These are phyloP conservation scores for Petunia axillaris DNA, from an alignment of 257 asterid species.

Conservation along the genomic window DNA sequence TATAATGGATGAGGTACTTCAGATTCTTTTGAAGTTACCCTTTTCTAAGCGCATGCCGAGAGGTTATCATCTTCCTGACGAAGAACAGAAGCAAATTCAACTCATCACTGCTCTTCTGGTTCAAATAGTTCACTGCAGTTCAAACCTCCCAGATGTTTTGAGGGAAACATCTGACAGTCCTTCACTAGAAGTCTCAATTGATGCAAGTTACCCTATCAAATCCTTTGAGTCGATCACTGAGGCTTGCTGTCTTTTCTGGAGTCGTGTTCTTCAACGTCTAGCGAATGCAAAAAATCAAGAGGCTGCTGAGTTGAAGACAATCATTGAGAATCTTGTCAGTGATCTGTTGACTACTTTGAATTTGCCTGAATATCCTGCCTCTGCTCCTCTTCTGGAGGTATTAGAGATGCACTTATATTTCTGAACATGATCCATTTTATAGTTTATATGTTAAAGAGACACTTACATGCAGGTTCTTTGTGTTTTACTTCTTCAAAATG, in stretches of 20 bases:
- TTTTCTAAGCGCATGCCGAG: slow-evolving; percentile 84
- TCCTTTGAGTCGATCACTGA: slow-evolving; percentile 91
- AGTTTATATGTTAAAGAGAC: slow-evolving; percentile 39
- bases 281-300: slow-evolving; percentile 86
- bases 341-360: slow-evolving; percentile 90
- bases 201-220: slow-evolving; percentile 76
- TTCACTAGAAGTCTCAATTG: slow-evolving; percentile 65
- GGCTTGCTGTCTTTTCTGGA: slow-evolving; percentile 98
- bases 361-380: slow-evolving; percentile 96
- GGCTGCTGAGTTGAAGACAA: slow-evolving; percentile 80
- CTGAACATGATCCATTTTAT: background rate
- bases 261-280: slow-evolving; percentile 93
- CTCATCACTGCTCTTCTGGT: slow-evolving; percentile 80
- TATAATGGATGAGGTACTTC: slow-evolving; percentile 97
- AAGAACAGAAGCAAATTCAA: slow-evolving; percentile 96
- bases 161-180: slow-evolving; percentile 65
- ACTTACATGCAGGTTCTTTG: slow-evolving; percentile 80
- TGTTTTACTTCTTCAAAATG: slow-evolving; percentile 95
- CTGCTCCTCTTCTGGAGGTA: slow-evolving; percentile 95
- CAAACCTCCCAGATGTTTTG: slow-evolving; percentile 83
- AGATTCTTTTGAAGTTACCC: slow-evolving; percentile 83
- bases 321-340: slow-evolving; percentile 92
- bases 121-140: slow-evolving; percentile 88
- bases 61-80: slow-evolving; percentile 94
- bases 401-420: background rate